These are phyloP conservation scores for Phialemoniopsis sp. DNA, from an alignment of 2,329 filamentous ascomycete species.

Conservation along the genomic window DNA sequence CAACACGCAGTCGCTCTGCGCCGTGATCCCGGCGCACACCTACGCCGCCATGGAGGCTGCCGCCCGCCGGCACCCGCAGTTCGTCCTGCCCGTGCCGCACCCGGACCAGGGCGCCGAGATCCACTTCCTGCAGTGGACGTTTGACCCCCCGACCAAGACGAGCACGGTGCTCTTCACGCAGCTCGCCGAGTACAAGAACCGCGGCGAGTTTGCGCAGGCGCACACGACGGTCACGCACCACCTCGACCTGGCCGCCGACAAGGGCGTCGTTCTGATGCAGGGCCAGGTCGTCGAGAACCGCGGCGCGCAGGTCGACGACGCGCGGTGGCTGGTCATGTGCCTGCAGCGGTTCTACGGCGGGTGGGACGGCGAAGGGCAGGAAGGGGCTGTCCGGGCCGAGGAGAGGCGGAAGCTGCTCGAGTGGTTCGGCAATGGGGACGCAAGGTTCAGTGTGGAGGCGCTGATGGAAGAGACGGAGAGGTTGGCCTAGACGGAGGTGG, in stretches of 20 bases:
- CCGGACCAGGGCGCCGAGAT: constrained; percentile 73
- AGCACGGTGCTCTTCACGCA: constrained; percentile 88
- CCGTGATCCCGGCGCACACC: constrained; percentile 69
- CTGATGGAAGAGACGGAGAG: constrained; percentile 87
- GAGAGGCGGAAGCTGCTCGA: constrained; percentile 69
- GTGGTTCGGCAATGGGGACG: constrained; percentile 77
- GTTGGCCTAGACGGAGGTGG: constrained; percentile 41
- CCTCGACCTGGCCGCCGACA: constrained; percentile 68
- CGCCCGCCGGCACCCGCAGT: constrained; percentile 76
- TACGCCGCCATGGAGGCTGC: constrained; percentile 68
- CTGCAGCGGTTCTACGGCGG: constrained; percentile 90
- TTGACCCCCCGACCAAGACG: constrained; percentile 62
- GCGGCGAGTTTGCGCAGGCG: constrained; percentile 84
- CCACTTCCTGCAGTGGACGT: constrained; percentile 95
- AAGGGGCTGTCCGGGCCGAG: constrained; percentile 32
- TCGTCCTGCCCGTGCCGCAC: constrained; percentile 83
- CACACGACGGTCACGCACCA: constrained; percentile 96
- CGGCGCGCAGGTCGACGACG: constrained; percentile 75
- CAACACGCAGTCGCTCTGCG: constrained; percentile 74
- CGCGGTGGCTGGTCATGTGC: constrained; percentile 87
- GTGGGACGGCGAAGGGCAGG: constrained; percentile 41
- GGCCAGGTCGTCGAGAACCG: constrained; percentile 72
- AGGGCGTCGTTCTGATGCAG: constrained; percentile 81
- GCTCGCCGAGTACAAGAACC: constrained; percentile 85
- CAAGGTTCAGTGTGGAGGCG: constrained; percentile 75